A percentile compares a stretch with the other conserved stretches of the same genome.
phyloP scores from a whole-genome alignment of 345 rosid genomes.

The rapeseed (Brassica napus) region DNA sequence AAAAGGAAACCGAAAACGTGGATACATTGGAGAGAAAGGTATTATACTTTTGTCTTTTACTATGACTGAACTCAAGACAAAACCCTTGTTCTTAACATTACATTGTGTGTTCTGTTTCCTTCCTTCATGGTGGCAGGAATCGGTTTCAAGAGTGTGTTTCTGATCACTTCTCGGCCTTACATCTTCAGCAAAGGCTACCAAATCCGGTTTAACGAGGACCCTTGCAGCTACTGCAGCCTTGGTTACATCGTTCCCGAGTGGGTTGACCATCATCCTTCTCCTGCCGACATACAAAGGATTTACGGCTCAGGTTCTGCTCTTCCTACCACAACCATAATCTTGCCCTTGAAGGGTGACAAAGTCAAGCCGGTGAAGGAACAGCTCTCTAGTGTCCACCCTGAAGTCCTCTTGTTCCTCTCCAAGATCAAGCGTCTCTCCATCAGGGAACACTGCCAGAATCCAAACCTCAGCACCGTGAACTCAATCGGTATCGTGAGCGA shows the following conservation, averaged over 20 bases:
- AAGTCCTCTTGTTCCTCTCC: slow-evolving; percentile 57
- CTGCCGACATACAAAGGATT: slow-evolving; percentile 46
- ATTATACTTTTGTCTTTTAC: not conserved
- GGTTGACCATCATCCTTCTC: slow-evolving; percentile 61
- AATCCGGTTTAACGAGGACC: slow-evolving; percentile 62
- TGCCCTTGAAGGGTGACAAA: slow-evolving; percentile 71
- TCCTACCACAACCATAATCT: slow-evolving; percentile 60
- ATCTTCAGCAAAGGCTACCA: slow-evolving; percentile 75
- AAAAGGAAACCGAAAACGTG: slow-evolving; percentile 62
- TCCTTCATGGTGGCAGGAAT: slow-evolving; percentile 45
- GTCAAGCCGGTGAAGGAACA: slow-evolving; percentile 66
- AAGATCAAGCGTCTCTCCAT: slow-evolving; percentile 71
- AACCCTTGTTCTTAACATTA: not conserved
- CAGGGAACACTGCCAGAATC: slow-evolving; percentile 54
- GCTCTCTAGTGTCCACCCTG: slow-evolving; percentile 68
- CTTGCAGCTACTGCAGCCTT: slow-evolving; percentile 59
- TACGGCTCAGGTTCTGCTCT: slow-evolving; percentile 51
- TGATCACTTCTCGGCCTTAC: slow-evolving; percentile 55
- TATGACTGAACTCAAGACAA: not conserved
- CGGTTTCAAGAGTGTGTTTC: slow-evolving; percentile 73
- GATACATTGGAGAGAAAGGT: slow-evolving; percentile 90
- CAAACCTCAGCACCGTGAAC: slow-evolving; percentile 45
- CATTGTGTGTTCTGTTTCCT: not conserved
- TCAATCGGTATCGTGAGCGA: slow-evolving; percentile 58
- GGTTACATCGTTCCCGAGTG: slow-evolving; percentile 83